Evolutionary conservation across 2,329 filamentous ascomycete genomes (phyloP), one percentile per base, ranked within the genome.

Genomic region (Didymella sp.): DNA sequence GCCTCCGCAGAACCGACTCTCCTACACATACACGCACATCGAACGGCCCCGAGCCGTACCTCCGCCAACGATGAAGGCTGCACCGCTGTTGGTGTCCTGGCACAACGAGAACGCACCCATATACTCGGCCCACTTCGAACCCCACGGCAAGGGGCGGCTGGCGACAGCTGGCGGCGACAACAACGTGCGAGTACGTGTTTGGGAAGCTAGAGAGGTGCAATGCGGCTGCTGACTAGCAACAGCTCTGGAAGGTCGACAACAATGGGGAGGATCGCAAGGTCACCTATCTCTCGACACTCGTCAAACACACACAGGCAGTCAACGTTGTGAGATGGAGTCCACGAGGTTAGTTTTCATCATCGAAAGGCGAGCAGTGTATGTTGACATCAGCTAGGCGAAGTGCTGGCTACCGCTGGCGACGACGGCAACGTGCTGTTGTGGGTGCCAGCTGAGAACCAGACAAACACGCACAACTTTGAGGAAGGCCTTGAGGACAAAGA

Each of bases 281-380:
- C 62, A 90, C 92, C 56, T 99, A 98, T 75, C 83, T 99, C 31
- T 92, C 92, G 13, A 97, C 94, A 2, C 85, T 99, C 51, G 84
- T 88, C 59, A 97, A 96, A 75, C 95, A 99, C 78, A 96, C 93
- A 21, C 94, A 98, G 77, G 92, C 95, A 41, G 95, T 99, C 69
- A 99, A 99, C 80, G 95, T 99, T 35, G 95, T 99, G 49, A 87
- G 95, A 70, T 99, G 95, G 87, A 91, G 91, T 69, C 95, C 95
- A 22, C 91, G 91, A 84, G 94, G 93, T 96, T 82, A 56, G 80
- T 47, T 19, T 9, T 27, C 6, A 11, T 19, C 4, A 37, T 9
- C 12, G 2, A 13, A 8, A 21, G 17, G 3, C 19, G 27, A 6
- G 28, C 11, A 44, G 9, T 33, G 41, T 31, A 19, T 17, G 37